Conservation (phyloP, 345 rosid species). For the Acer yangbiense region DNA sequence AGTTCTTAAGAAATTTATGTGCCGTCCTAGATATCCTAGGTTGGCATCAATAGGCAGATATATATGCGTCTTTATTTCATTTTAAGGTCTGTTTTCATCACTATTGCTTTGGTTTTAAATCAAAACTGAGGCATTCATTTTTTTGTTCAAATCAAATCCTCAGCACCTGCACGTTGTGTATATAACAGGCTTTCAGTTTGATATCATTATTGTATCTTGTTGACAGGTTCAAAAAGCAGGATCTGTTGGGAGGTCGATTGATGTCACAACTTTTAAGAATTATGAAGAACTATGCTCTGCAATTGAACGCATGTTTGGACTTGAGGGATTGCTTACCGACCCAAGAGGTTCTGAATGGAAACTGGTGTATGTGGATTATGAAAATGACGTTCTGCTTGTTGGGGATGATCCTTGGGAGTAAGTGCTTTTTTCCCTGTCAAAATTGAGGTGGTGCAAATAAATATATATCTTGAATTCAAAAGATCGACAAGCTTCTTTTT, state of each 20-base stretch:
- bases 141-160: background rate
- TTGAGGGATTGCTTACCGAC: conserved; percentile 78
- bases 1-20: too few species aligned
- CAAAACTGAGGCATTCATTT: too few species aligned
- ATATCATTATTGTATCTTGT: background rate
- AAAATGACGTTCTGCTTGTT: conserved; percentile 90
- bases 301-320: conserved; percentile 93
- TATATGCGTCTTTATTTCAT: too few species aligned
- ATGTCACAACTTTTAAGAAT: conserved; percentile 80
- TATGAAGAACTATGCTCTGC: conserved; percentile 81
- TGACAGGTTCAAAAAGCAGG: conserved; percentile 95
- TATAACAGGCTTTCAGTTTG: background rate
- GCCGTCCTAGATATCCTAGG: too few species aligned
- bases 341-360: conserved; percentile 92
- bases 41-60: too few species aligned
- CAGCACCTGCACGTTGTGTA: background rate
- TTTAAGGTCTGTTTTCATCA: too few species aligned
- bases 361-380: conserved; percentile 93
- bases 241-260: conserved; percentile 96
- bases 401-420: conserved; percentile 99
- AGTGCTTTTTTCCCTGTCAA: conserved; percentile 23
- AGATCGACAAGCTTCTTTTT: background rate
- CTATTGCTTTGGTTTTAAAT: too few species aligned
- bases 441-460: background rate
- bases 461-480: too few species aligned